Evolutionary conservation across 75 land plant species (phyloP).

Genomic region (Gnetum montanum): DNA sequence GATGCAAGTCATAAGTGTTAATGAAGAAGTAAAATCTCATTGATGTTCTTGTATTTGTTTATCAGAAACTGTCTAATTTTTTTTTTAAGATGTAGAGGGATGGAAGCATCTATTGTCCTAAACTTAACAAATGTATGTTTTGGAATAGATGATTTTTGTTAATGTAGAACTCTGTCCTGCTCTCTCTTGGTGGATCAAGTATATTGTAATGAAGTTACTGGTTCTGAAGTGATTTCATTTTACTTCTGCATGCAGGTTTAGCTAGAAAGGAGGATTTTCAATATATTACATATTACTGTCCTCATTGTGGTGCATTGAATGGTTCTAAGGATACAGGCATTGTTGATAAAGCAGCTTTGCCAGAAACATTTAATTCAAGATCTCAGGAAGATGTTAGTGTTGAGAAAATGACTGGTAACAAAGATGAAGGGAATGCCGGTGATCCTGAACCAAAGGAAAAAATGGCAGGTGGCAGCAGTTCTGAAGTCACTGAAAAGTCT

Average conservation of each 20-base stretch:
- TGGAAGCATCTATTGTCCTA: too few species aligned
- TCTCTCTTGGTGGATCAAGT: too few species aligned
- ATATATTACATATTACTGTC: conserved; percentile 85
- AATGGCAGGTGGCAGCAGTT: background rate
- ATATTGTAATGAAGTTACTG: too few species aligned
- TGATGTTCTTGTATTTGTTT: too few species aligned
- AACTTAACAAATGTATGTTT: too few species aligned
- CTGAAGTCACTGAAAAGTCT: background rate
- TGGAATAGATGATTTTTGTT: too few species aligned
- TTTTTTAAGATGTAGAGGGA: too few species aligned
- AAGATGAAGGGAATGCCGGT: background rate
- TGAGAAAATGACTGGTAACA: background rate
- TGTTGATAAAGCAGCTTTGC: conserved; percentile 1
- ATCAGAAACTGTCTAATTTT: too few species aligned
- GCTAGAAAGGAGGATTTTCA: conserved; percentile 89
- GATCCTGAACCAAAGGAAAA: background rate
- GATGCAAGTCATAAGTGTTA: too few species aligned
- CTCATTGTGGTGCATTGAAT: conserved; percentile 81
- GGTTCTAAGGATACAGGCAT: conserved; percentile 20
- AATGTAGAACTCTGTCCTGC: too few species aligned
- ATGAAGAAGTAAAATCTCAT: too few species aligned
- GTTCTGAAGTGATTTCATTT: too few species aligned
- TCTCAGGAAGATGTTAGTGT: background rate
- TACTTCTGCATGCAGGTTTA: conserved; percentile 53
- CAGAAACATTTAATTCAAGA: background rate